These are phyloP conservation scores for Metarhizium rileyi DNA, from an alignment of 2,329 filamentous ascomycete species.

Conservation along the genomic window DNA sequence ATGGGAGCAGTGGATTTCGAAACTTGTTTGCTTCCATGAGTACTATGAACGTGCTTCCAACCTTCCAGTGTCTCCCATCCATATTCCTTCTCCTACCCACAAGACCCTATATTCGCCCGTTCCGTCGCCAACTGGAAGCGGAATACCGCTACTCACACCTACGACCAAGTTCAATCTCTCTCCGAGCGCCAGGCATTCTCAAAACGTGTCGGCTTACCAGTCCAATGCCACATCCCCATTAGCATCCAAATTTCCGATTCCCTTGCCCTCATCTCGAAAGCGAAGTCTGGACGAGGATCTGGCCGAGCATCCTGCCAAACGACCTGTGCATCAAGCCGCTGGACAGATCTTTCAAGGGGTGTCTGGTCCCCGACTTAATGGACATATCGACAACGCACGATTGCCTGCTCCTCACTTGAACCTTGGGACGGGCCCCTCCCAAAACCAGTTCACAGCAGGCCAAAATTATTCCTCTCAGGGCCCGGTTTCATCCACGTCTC, in stretches of 20 bases:
- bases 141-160: constrained; percentile 25
- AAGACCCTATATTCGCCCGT: constrained; percentile 34
- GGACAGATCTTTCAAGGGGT: constrained; percentile 10
- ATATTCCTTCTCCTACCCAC: constrained; percentile 30
- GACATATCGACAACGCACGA: constrained; percentile 26
- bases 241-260: constrained; percentile 34
- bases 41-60: constrained; percentile 66
- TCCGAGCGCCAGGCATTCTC: constrained; percentile 26
- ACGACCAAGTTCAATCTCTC: constrained; percentile 27
- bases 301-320: constrained; percentile 46
- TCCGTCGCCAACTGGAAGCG: constrained; percentile 36
- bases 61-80: constrained; percentile 30
- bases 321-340: constrained; percentile 22
- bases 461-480: constrained; percentile 33
- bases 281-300: constrained; percentile 40
- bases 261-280: constrained; percentile 34
- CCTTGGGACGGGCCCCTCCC: constrained; percentile 40
- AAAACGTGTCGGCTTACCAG: constrained; percentile 30
- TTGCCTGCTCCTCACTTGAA: constrained; percentile 65
- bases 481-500: constrained; percentile 16
- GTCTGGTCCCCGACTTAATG: constrained; percentile 12
- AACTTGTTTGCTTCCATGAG: constrained; percentile 70
- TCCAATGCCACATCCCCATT: constrained; percentile 37
- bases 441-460: constrained; percentile 22
- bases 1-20: constrained; percentile 81